Base-by-base conservation (phyloP, 768 basidiomycete genomes). In the Leucocoprinus sp. region DNA sequence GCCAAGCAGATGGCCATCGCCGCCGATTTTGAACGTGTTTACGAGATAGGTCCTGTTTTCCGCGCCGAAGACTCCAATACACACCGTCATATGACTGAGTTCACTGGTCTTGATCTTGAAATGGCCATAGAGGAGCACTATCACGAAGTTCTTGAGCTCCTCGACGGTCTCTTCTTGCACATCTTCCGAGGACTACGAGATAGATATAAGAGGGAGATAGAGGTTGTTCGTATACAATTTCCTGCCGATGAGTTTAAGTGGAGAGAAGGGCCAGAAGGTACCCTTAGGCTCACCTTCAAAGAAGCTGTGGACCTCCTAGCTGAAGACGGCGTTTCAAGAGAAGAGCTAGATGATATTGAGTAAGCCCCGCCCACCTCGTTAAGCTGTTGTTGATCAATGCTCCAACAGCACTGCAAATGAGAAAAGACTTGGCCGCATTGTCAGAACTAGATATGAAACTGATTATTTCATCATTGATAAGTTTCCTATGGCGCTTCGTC, bases 381-480 rank as follows among this genome's bases (percentile, higher is more conserved):
- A 17, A 26, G 18, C 28, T 24, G 19, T 27, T 35, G 27, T 58
- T 39, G 22, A 45, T 23, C 35, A 47, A 46, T 14, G 41, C 3
- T 2, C 24, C 5, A 17, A 15, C 52, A 93, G 92, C 70, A 99
- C 96, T 15, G 84, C 88, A 60, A 93, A 95, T 60, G 96, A 99
- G 67, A 95, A 87, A 69, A 75, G 85, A 50, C 82, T 99, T 28
- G 96, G 96, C 17, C 71, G 82, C 38, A 68, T 98, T 43, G 81
- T 99, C 56, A 89, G 84, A 60, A 83, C 79, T 42, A 97, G 96
- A 66, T 95, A 96, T 61, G 81, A 92, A 56, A 97, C 91, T 36
- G 96, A 99, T 65, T 99, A 97, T 70, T 99, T 87, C 69, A 98
- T 98, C 64, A 83, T 99, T 55, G 96, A 99, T 75, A 99, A 98